These are phyloP conservation scores for Cinnamomum micranthum DNA, from an alignment of 164 flowering plant species.

Conservation along the genomic window DNA sequence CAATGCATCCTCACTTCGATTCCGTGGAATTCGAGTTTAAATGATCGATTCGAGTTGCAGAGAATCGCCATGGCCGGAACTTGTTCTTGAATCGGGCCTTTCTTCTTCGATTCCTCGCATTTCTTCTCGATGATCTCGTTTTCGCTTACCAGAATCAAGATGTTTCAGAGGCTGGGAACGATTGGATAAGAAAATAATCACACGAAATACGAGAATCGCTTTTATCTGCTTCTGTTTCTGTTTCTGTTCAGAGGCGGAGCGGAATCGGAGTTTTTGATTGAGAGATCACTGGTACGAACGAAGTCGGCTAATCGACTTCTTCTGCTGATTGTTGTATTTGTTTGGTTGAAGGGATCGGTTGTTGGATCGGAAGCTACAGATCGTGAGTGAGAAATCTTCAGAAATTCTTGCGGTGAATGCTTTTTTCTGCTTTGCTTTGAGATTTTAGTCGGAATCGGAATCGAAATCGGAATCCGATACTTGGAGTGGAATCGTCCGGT, in stretches of 20 bases:
- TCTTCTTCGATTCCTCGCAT: background rate
- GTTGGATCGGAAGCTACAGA: background rate
- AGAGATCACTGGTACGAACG: slow-evolving; percentile 3
- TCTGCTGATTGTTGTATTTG: background rate
- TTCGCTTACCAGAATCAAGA: slow-evolving; percentile 2
- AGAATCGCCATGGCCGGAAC: slow-evolving; percentile 8
- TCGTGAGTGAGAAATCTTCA: too few species aligned
- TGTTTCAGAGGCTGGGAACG: too few species aligned
- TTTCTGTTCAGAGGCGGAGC: background rate
- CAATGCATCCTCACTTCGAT: background rate
- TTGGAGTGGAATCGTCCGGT: slow-evolving; percentile 8
- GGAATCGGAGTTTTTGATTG: background rate
- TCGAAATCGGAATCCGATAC: background rate
- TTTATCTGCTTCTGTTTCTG: too few species aligned
- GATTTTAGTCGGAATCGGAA: too few species aligned
- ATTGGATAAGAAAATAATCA: background rate
- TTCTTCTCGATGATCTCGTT: background rate
- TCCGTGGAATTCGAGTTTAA: background rate
- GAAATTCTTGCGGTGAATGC: too few species aligned
- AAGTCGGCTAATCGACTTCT: background rate
- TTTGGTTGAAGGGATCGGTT: background rate
- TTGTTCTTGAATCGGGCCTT: slow-evolving; percentile 1
- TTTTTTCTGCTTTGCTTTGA: too few species aligned
- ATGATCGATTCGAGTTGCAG: slow-evolving; percentile 5
- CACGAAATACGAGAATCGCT: too few species aligned